These are phyloP conservation scores for Chaetomiaceae sp. DNA, from an alignment of 2,329 filamentous ascomycete genomes.

Conservation along the genomic window DNA sequence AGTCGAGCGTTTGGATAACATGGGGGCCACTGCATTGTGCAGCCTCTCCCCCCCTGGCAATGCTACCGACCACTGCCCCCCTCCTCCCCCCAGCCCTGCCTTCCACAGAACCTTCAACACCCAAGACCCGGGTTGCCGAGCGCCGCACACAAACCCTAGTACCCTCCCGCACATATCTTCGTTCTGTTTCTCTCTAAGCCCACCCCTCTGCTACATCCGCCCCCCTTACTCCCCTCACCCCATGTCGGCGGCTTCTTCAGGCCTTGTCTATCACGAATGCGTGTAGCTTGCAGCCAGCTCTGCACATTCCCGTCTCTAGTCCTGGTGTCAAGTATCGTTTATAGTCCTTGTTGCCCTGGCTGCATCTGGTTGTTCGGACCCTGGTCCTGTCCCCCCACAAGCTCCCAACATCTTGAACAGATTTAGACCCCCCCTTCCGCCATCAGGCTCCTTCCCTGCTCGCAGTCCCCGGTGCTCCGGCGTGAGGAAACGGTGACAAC, in stretches of 20 bases:
- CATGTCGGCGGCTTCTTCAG: constrained; percentile 1
- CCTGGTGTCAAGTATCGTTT: too few species aligned
- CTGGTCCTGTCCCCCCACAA: constrained; percentile 20
- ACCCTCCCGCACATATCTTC: too few species aligned
- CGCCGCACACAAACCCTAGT: too few species aligned
- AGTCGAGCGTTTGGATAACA: constrained; percentile 19
- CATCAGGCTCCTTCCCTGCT: constrained; percentile 21
- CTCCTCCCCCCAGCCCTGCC: too few species aligned
- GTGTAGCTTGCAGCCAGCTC: constrained; percentile 13
- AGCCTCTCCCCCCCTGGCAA: constrained; percentile 14
- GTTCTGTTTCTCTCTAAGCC: too few species aligned
- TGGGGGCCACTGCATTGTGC: constrained; percentile 7
- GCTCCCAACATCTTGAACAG: constrained; percentile 12
- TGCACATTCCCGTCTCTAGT: constrained; percentile 20
- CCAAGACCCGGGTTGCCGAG: too few species aligned
- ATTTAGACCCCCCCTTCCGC: constrained; percentile 11
- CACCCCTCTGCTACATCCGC: too few species aligned
- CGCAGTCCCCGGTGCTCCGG: constrained; percentile 20
- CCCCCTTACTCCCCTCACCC: constrained; percentile 2
- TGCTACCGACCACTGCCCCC: constrained; percentile 18
- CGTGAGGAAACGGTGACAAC: constrained; percentile 31
- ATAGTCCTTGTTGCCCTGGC: too few species aligned
- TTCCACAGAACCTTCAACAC: too few species aligned
- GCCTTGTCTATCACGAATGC: constrained; percentile 12
- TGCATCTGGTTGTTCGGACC: constrained; percentile 13